These are phyloP conservation scores for Cystobasidium pallidum DNA, from an alignment of 1,284 basidiomycete genomes.

Conservation along the genomic window DNA sequence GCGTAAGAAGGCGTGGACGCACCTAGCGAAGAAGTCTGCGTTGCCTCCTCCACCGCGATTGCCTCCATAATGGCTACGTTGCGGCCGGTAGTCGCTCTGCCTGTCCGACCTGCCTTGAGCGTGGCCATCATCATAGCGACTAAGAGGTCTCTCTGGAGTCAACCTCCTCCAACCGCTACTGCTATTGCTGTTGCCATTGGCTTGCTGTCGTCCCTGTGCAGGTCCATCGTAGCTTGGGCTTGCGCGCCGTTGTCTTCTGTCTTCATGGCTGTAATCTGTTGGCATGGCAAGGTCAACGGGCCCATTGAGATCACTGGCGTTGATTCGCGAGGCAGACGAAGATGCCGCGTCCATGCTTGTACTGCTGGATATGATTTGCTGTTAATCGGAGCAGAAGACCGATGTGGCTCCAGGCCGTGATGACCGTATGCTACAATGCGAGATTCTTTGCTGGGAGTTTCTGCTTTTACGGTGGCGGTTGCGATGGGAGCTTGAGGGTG, in stretches of 20 bases:
- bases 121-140: conserved; percentile 5
- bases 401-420: too few species aligned
- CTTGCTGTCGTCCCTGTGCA: conserved; percentile 12
- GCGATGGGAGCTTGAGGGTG: conserved; percentile 19
- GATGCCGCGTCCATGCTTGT: neutral
- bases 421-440: too few species aligned
- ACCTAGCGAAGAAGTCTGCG: conserved; percentile 51
- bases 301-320: conserved; percentile 26
- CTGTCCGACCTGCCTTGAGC: conserved; percentile 31
- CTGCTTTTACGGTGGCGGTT: neutral
- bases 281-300: neutral
- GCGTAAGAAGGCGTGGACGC: conserved; percentile 3
- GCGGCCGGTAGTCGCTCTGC: conserved; percentile 18
- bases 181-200: conserved; percentile 16
- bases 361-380: too few species aligned
- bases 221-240: conserved; percentile 47
- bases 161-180: conserved; percentile 18
- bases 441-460: too few species aligned
- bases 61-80: conserved; percentile 14
- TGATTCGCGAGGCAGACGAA: conserved; percentile 5
- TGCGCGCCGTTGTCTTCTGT: conserved; percentile 33
- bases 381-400: too few species aligned
- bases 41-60: conserved; percentile 38
- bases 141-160: conserved; percentile 40
- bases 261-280: conserved; percentile 31